Base-by-base conservation (phyloP, 78 protist genomes). In the Cyanophora paradoxa region DNA sequence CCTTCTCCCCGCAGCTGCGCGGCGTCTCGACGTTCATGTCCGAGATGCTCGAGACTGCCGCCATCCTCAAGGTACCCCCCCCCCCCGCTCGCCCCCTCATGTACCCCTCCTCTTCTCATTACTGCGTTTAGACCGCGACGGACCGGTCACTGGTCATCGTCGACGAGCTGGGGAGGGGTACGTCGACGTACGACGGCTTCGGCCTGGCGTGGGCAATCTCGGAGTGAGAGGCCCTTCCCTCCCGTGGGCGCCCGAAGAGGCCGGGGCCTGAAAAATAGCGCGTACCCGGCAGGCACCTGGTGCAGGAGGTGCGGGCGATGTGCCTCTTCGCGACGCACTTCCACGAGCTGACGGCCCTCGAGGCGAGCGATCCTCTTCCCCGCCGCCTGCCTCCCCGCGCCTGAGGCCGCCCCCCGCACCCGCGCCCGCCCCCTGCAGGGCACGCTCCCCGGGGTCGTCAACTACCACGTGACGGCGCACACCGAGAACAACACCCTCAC, bases 121-220 rank as follows among this genome's bases (percentile, higher is more conserved):
- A n/a, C 19, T 50, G 17, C 26, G 2, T 8, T 0, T 40, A 50
- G 70, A 20, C 84, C 30, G 97, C 98, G 4, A 92, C 95, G 3
- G 17, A 31, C 10, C 42, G 76, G 39, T 85, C 96, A 6, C 78
- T 97, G 3, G 69, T 96, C 19, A 88, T 97, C 67, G 83, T 97
- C 33, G 99, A 97, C 79, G 99, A 97, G 80, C 90, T 97, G 2
- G 99, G 99, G 0, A 48, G 99, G 4, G 99, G 99, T 13, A 97
- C 99, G 11, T 94, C 98, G 14, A 97, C 99, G 0, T 90, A 88
- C 77, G 99, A 97, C 62, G 99, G 99, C 6, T 95, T 86, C 58
- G 99, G 98, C 44, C 90, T 97, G 8, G 99, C 99, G 33, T 91
- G 92, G 91, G 94, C 95, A 34, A 95, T 97, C 31, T 82, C 94